phyloP scores from a whole-genome alignment of 2,329 filamentous ascomycete genomes.

The Lachnellula arida region DNA sequence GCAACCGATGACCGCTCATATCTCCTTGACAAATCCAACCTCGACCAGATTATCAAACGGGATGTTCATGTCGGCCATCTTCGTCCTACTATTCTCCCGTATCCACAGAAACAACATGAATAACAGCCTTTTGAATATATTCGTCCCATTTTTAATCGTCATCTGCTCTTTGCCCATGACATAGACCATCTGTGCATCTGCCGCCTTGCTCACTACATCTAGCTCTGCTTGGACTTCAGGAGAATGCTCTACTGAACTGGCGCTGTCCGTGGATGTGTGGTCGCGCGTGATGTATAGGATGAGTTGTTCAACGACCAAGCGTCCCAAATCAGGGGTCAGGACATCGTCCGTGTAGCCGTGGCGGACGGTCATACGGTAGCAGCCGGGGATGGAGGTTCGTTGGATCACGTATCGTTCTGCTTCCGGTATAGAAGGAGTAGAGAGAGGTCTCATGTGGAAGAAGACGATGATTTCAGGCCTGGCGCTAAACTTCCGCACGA shows the following conservation, averaged over 20 bases:
- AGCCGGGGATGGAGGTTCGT: conserved; percentile 46
- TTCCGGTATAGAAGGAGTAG: conserved; percentile 49
- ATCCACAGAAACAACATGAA: conserved; percentile 59
- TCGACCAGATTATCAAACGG: conserved; percentile 59
- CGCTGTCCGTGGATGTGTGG: conserved; percentile 17
- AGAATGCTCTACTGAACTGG: conserved; percentile 15
- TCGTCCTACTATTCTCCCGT: conserved; percentile 60
- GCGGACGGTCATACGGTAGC: conserved; percentile 64
- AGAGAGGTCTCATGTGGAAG: conserved; percentile 65
- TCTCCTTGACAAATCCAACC: conserved; percentile 65
- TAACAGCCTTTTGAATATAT: conserved; percentile 39
- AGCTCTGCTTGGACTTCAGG: conserved; percentile 37
- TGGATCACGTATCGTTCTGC: conserved; percentile 44
- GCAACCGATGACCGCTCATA: conserved; percentile 34
- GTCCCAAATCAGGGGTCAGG: conserved; percentile 58
- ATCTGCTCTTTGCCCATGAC: conserved; percentile 60
- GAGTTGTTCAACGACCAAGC: conserved; percentile 55
- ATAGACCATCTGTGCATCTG: conserved; percentile 47
- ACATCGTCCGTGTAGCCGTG: conserved; percentile 72
- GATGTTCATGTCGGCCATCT: conserved; percentile 59
- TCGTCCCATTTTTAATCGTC: conserved; percentile 40
- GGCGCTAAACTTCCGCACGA: conserved; percentile 65
- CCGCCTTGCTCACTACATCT: conserved; percentile 41
- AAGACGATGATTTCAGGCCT: conserved; percentile 67
- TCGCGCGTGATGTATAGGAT: conserved; percentile 43